Evolutionary conservation across 1,284 basidiomycete genomes (phyloP).

Genomic region (Moniliophthora roreri): DNA sequence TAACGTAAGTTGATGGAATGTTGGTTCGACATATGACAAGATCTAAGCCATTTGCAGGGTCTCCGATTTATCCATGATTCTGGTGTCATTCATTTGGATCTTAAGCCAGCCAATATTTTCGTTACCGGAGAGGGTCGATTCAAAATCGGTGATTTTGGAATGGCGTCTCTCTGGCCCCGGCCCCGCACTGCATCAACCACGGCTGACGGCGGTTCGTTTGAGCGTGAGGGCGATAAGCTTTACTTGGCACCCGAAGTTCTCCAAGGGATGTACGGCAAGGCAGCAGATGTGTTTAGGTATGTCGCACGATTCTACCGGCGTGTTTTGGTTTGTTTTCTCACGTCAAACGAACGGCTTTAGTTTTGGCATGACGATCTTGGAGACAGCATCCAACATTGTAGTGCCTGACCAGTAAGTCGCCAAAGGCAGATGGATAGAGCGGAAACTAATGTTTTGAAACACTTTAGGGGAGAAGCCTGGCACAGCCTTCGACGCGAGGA

Average conservation of each 20-base stretch:
- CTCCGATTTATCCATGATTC: conserved; percentile 88
- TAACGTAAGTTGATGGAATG: conserved; percentile 59
- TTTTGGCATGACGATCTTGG: conserved; percentile 93
- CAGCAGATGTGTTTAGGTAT: conserved; percentile 95
- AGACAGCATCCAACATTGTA: conserved; percentile 94
- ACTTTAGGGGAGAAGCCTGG: conserved; percentile 85
- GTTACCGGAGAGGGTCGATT: conserved; percentile 87
- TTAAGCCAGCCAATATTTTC: conserved; percentile 98
- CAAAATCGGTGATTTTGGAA: conserved; percentile 99
- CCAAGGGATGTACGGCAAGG: conserved; percentile 87
- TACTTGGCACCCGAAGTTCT: conserved; percentile 99
- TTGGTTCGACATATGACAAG: conserved; percentile 21
- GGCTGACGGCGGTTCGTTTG: conserved; percentile 50
- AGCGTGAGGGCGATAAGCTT: conserved; percentile 95
- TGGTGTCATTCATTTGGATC: conserved; percentile 92
- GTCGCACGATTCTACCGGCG: conserved; percentile 36
- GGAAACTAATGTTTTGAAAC: conserved; percentile 26
- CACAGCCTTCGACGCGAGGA: conserved; percentile 91
- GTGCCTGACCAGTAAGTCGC: conserved; percentile 90
- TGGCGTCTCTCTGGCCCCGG: conserved; percentile 87
- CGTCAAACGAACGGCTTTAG: conserved; percentile 43
- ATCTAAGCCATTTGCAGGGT: conserved; percentile 51
- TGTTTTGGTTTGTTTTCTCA: conserved; percentile 35
- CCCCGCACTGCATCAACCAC: conserved; percentile 32
- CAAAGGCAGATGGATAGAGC: conserved; percentile 16